Evolutionary conservation across 2,329 filamentous ascomycete species (phyloP).

Genomic region (Geosmithia flava): DNA sequence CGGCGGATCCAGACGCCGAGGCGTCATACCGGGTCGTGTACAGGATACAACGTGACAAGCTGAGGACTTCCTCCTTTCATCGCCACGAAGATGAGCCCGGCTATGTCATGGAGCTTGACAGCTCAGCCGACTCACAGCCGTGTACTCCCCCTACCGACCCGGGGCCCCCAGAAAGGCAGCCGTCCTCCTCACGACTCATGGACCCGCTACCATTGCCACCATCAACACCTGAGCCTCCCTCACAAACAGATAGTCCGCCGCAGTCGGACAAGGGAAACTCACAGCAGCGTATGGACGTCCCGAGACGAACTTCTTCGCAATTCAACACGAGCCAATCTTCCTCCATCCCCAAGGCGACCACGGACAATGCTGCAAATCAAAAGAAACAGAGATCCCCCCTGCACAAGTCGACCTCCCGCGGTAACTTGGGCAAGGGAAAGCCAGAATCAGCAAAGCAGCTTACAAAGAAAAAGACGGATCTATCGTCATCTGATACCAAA

Average conservation of each 20-base stretch:
- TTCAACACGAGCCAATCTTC: background rate
- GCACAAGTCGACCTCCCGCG: slow-evolving; percentile 7
- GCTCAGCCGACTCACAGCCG: slow-evolving; percentile 6
- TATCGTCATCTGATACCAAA: slow-evolving; percentile 6
- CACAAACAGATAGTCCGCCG: background rate
- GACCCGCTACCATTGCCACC: background rate
- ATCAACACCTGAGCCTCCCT: background rate
- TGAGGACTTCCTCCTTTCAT: slow-evolving; percentile 26
- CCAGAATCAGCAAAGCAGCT: slow-evolving; percentile 15
- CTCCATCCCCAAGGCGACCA: background rate
- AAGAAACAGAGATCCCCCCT: slow-evolving; percentile 29
- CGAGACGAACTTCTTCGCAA: background rate
- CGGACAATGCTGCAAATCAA: slow-evolving; percentile 24
- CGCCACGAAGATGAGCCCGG: slow-evolving; percentile 15
- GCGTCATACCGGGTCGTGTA: slow-evolving; percentile 46
- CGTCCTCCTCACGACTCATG: background rate
- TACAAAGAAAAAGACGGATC: slow-evolving; percentile 4
- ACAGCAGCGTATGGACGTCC: background rate
- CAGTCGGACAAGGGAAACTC: background rate
- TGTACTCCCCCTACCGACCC: background rate
- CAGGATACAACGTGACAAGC: slow-evolving; percentile 39
- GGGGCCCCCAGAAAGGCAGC: background rate
- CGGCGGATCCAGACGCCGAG: slow-evolving; percentile 3
- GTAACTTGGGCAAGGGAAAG: slow-evolving; percentile 11
- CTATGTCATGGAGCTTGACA: slow-evolving; percentile 13